phyloP scores from a whole-genome alignment of 139 green algal species.

The Asterochloris sp. region DNA sequence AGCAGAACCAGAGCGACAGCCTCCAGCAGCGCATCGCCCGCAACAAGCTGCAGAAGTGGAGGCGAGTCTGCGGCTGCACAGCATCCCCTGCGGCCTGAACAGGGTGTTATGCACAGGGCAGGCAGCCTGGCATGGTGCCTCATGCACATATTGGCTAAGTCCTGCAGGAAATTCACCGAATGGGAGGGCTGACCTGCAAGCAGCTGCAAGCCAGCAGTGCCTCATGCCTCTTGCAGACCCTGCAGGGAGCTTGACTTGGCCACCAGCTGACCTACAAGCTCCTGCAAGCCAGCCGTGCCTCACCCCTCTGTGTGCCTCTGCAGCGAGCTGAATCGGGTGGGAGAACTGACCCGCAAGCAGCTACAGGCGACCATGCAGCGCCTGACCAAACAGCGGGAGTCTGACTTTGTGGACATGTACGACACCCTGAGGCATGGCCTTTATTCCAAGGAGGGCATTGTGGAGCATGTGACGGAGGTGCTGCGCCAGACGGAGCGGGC shows the following conservation, averaged over 20 bases:
- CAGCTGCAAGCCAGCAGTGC: too few relatives aligned
- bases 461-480: constrained; percentile 12
- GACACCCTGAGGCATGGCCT: constrained; percentile 10
- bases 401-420: constrained; percentile 13
- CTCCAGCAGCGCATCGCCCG: constrained; percentile 11
- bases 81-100: background rate
- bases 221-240: too few relatives aligned
- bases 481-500: background rate
- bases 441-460: constrained; percentile 8
- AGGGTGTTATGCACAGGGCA: background rate
- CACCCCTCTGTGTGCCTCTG: background rate
- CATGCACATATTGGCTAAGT: too few relatives aligned
- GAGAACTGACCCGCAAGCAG: constrained; percentile 14
- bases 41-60: constrained; percentile 1
- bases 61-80: background rate
- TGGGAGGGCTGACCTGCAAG: too few relatives aligned
- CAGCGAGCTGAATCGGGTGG: constrained; percentile 14
- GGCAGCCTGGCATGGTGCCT: too few relatives aligned
- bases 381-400: constrained; percentile 13
- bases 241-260: too few relatives aligned
- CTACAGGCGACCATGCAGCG: constrained; percentile 14
- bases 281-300: background rate
- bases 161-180: too few relatives aligned
- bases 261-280: background rate
- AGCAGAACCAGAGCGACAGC: constrained; percentile 3